Percentiles rank a stretch among this genome's conserved stretches.
These are phyloP conservation scores for Trametes punicea DNA, from an alignment of 768 basidiomycete species.

Conservation along the genomic window DNA sequence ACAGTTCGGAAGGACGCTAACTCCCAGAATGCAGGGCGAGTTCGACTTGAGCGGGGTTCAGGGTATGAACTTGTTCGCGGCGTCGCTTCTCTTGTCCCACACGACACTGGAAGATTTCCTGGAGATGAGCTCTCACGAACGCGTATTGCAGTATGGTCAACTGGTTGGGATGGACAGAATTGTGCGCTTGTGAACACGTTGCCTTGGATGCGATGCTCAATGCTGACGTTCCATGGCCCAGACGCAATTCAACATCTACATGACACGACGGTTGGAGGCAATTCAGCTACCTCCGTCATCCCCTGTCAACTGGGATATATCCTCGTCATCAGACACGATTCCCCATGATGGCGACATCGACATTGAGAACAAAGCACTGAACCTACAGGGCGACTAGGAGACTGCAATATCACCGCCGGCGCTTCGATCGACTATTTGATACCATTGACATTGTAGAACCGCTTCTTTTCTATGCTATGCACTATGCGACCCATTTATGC, in stretches of 20 bases:
- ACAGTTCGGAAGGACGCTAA: not conserved
- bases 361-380: not conserved
- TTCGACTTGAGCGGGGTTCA: conserved; percentile 48
- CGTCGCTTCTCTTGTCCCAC: conserved; percentile 59
- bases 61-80: conserved; percentile 71
- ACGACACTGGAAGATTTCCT: conserved; percentile 54
- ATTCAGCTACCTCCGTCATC: conserved; percentile 29
- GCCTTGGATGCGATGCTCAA: not conserved
- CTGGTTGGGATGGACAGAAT: conserved; percentile 50
- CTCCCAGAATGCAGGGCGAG: conserved; percentile 49
- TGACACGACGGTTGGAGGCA: conserved; percentile 34
- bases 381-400: not conserved
- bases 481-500: not conserved
- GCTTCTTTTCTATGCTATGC: not conserved
- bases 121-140: conserved; percentile 43
- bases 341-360: conserved; percentile 10
- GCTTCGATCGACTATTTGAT: not conserved
- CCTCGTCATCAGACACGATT: conserved; percentile 5
- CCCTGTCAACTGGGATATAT: conserved; percentile 7
- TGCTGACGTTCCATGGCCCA: conserved; percentile 21
- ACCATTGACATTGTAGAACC: not conserved
- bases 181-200: conserved; percentile 40
- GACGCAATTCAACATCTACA: conserved; percentile 36
- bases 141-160: conserved; percentile 42
- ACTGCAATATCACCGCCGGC: not conserved